Percentiles rank a stretch among this genome's conserved stretches.
Conservation (phyloP, 2,329 filamentous ascomycete species). For the Alternaria longipes region DNA sequence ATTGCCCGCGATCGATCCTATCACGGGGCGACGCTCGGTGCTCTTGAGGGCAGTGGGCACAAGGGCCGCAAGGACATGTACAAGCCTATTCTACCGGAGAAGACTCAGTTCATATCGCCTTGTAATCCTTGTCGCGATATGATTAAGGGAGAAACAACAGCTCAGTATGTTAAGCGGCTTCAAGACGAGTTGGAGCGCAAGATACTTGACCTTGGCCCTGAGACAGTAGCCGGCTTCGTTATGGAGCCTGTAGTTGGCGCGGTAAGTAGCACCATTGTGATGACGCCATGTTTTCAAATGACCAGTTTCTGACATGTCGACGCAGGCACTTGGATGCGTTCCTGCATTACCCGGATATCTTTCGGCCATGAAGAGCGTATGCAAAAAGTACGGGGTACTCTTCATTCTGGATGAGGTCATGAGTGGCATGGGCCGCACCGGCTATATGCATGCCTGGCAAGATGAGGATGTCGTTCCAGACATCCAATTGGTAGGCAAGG, state of each 20-base stretch:
- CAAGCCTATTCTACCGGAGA: conserved; percentile 65
- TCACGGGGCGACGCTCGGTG: conserved; percentile 75
- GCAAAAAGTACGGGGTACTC: conserved; percentile 74
- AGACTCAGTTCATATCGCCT: conserved; percentile 69
- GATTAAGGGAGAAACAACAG: conserved; percentile 61
- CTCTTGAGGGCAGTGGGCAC: conserved; percentile 72
- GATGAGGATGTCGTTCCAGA: conserved; percentile 68
- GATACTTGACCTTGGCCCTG: conserved; percentile 69
- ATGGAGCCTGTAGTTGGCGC: conserved; percentile 78
- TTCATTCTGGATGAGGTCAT: conserved; percentile 84
- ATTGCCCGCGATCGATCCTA: conserved; percentile 73
- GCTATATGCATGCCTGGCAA: conserved; percentile 70
- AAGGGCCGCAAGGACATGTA: conserved; percentile 68
- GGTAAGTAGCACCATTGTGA: conserved; percentile 56
- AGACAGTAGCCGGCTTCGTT: conserved; percentile 75
- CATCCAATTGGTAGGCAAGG: conserved; percentile 73
- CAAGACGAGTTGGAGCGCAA: conserved; percentile 72
- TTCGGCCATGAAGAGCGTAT: conserved; percentile 71
- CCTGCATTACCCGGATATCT: conserved; percentile 74
- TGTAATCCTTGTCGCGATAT: conserved; percentile 72
- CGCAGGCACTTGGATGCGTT: conserved; percentile 72
- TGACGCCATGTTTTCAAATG: background rate
- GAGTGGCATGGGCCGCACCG: conserved; percentile 70
- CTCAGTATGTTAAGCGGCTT: conserved; percentile 68
- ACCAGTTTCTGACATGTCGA: background rate